Evolutionary conservation across 2,329 filamentous ascomycete species (phyloP), one percentile per base, ranked within the genome.

Genomic region (Talaromyces sp.): DNA sequence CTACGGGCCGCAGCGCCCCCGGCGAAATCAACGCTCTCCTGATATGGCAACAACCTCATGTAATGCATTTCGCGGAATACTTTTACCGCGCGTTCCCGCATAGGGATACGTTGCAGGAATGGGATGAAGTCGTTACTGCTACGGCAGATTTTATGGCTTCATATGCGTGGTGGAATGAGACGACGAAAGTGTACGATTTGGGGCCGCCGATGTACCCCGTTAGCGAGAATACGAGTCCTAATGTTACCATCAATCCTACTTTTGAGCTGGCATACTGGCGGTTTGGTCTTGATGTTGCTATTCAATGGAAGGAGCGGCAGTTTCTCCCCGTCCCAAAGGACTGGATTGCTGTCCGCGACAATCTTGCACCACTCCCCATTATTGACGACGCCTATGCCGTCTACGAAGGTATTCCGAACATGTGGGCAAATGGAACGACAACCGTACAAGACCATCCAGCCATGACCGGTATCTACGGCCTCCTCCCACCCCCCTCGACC

Each of bases 1-100:
- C 84, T 0, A 82, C 80, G 0, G 84, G 85, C 29, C 78, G 83
- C 11, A 84, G 81, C 56, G 83, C 85, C 1, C 85, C 86, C 0
- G 86, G 86, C 1, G 83, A 86, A 68, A 88, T 88, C 71, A 88
- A 88, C 71, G 83, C 81, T 10, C 75, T 88, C 1, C 76, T 89
- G 2, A 84, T 88, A 65, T 88, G 86, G 86, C 86, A 88, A 2
- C 47, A 51, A 17, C 47, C 47, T 8, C 47, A 51, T 15, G 47
- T 51, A 11, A 51, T 51, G 47, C 47, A 51, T 29, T 51, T 51
- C 25, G 47, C 47, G 5, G 47, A 51, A 17, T 51, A 51, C 47
- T 17, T 51, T 17, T 51, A 51, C 4, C 22, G 47, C 8, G 47
- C 22, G 13, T 51, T 17, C 47, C 47, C 47, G 47, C 22, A 51